Conservation (phyloP, 495 filamentous ascomycete genomes). For the Hamigera avellanea region DNA sequence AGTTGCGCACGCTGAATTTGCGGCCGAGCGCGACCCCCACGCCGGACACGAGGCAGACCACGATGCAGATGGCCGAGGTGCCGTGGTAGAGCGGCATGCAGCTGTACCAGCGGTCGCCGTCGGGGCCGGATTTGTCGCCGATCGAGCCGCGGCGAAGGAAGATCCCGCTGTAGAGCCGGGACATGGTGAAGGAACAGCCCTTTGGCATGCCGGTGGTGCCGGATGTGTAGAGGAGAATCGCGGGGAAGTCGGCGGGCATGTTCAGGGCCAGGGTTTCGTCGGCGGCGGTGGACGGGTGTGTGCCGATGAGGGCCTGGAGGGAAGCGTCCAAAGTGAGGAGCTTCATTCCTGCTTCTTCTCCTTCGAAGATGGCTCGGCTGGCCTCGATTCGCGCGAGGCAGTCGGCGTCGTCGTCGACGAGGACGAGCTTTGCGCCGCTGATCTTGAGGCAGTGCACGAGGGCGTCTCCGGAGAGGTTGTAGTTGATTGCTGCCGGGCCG, state of each 20-base stretch:
- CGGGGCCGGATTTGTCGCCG: conserved; percentile 23
- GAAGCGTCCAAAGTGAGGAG: conserved; percentile 38
- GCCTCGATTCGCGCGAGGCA: conserved; percentile 46
- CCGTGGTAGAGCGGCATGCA: conserved; percentile 81
- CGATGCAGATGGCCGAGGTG: conserved; percentile 48
- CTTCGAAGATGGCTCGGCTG: conserved; percentile 31
- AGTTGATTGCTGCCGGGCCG: conserved; percentile 62
- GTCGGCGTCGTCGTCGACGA: conserved; percentile 54
- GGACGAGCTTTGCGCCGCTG: conserved; percentile 42
- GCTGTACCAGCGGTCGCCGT: conserved; percentile 55
- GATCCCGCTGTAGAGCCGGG: conserved; percentile 18
- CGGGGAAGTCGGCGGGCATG: conserved; percentile 37
- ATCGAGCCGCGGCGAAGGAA: conserved; percentile 14
- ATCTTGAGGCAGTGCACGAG: conserved; percentile 60
- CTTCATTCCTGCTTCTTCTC: conserved; percentile 36
- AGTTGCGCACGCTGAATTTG: conserved; percentile 56
- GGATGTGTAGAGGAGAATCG: conserved; percentile 58
- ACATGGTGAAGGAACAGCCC: conserved; percentile 42
- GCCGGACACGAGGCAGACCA: conserved; percentile 43
- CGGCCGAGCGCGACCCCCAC: conserved; percentile 55
- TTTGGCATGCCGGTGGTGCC: conserved; percentile 60
- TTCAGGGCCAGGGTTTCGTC: conserved; percentile 34
- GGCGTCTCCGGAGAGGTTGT: conserved; percentile 53
- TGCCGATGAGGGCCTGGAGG: conserved; percentile 35
- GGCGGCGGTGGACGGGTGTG: conserved; percentile 34